Base-by-base conservation (phyloP, 257 asterid genomes). In the Solanum megistacrolobum region DNA sequence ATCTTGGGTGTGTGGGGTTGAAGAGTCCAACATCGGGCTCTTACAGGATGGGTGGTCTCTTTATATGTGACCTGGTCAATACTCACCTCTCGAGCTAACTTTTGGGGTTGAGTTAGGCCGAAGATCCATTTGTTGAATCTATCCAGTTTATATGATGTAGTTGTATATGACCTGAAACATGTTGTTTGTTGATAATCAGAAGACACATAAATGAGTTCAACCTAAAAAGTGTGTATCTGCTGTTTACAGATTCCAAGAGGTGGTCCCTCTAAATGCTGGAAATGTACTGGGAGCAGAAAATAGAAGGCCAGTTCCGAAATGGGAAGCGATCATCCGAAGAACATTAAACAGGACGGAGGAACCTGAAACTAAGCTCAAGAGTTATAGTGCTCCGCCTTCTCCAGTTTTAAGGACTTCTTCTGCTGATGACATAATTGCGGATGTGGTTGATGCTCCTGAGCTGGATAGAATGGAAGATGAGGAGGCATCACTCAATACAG, bases 361-460 rank as follows among this genome's bases (percentile, higher is more conserved):
- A 87, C 93, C 95, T 12, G 96, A 91, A 89, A 55, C 92, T 5
- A 90, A 66, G 65, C 94, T 86, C 27, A 94, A 92, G 90, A 90
- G 98, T 93, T 96, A 91, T 86, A 96, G 99, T 55, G 98, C 99
- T 25, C 99, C 98, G 4, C 98, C 98, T 32, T 94, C 98, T 62
- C 99, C 99, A 5, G 96, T 92, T 39, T 86, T 92, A 36, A 92
- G 97, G 89, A 94, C 98, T 82, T 92, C 98, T 87, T 91, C 96
- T 21, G 94, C 96, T 87, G 93, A 96, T 38, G 98, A 96, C 83
- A 87, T 92, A 76, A 92, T 96, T 20, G 95, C 94, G 3, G 95
- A 93, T 20, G 92, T 84, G 65, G 93, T 83, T 29, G 94, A 89
- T 75, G 36, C 91, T 65, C 93, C 97, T 23, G 90, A 85, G 2